Conservation (phyloP, 1,139 yeast genomes). For the Wickerhamiella pararugosa region DNA sequence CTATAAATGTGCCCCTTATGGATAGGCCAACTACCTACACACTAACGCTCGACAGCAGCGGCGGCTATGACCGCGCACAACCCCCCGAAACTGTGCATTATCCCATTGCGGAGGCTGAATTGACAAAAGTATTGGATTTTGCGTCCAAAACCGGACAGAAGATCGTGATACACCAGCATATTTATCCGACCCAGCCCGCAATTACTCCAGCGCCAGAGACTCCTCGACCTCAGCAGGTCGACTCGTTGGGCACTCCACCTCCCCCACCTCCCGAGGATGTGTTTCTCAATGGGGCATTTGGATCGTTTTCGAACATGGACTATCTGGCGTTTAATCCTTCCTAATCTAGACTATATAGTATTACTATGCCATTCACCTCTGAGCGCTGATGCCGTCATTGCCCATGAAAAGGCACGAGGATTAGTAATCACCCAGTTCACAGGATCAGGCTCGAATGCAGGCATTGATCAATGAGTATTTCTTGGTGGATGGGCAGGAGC, state of each 20-base stretch:
- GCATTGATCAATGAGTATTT: conserved; percentile 16
- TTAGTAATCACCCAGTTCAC: too few species aligned
- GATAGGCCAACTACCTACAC: conserved; percentile 7
- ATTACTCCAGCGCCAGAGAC: background rate
- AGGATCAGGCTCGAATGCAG: conserved; percentile 4
- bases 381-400: too few species aligned
- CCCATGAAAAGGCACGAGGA: too few species aligned
- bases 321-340: conserved; percentile 16
- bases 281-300: conserved; percentile 8
- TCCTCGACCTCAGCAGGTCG: background rate
- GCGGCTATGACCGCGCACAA: conserved; percentile 4
- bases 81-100: conserved; percentile 9
- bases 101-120: conserved; percentile 15
- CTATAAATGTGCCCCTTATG: too few species aligned
- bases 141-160: conserved; percentile 48
- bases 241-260: conserved; percentile 1
- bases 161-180: conserved; percentile 71
- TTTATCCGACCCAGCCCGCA: conserved; percentile 27
- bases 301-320: conserved; percentile 12
- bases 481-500: conserved; percentile 10
- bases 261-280: conserved; percentile 13
- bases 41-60: conserved; percentile 10
- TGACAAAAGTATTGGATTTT: conserved; percentile 28
- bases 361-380: too few species aligned
- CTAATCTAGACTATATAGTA: background rate